A percentile compares a stretch with the other conserved stretches of the same genome.
Conservation (phyloP, 116 monocot species). For the Zostera marina region DNA sequence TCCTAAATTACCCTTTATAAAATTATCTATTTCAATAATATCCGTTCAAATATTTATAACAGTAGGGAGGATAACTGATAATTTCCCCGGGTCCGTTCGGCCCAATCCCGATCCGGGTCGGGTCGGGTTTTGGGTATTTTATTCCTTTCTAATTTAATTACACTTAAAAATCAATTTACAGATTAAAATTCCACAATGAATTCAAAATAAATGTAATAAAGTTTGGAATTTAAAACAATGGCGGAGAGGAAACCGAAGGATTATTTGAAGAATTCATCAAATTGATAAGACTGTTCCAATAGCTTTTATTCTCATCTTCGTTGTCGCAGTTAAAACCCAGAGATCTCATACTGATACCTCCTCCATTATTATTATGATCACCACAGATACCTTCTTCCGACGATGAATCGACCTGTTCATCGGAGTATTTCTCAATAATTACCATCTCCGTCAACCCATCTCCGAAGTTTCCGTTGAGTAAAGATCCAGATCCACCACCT, state of each 20-base stretch:
- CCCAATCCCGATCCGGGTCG: too few relatives aligned
- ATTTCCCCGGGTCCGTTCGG: too few relatives aligned
- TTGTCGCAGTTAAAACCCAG: slow-evolving; percentile 2
- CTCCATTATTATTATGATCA: background rate
- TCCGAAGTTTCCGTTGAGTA: slow-evolving; percentile 7
- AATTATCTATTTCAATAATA: too few relatives aligned
- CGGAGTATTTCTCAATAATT: slow-evolving; percentile 19
- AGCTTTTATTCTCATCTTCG: slow-evolving; percentile 44
- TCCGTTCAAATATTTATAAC: too few relatives aligned
- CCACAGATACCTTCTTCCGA: slow-evolving; percentile 2
- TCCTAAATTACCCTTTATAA: too few relatives aligned
- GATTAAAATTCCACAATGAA: too few relatives aligned
- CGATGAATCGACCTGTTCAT: slow-evolving; percentile 5
- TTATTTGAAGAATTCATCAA: slow-evolving; percentile 33
- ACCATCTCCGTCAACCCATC: slow-evolving; percentile 47
- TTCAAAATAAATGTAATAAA: too few relatives aligned
- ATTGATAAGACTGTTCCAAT: slow-evolving; percentile 63
- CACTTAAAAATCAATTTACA: too few relatives aligned
- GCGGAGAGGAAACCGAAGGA: slow-evolving; percentile 13
- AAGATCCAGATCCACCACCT: background rate
- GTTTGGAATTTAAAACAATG: background rate
- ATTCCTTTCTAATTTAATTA: too few relatives aligned
- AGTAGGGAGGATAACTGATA: too few relatives aligned
- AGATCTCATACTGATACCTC: background rate
- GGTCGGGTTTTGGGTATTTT: too few relatives aligned